Percentiles rank a stretch among this genome's conserved stretches.
Evolutionary conservation across 768 basidiomycete genomes (phyloP).

Genomic region (Crucibulum laeve): DNA sequence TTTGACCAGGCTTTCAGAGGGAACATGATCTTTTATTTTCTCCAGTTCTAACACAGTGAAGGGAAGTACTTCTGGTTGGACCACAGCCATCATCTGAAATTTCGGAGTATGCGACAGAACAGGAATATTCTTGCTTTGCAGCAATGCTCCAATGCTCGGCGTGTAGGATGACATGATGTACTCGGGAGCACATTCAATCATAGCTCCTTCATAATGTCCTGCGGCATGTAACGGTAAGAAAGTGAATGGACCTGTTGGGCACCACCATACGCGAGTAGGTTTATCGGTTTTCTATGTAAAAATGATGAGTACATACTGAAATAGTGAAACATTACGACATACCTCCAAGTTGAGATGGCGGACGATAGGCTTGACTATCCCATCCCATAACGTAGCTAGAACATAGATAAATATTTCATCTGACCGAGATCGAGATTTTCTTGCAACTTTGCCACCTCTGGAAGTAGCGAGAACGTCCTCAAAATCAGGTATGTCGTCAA

Average conservation of each 20-base stretch:
- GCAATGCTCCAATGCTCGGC: slow-evolving; percentile 9
- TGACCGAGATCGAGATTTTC: neutral
- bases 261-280: slow-evolving; percentile 13
- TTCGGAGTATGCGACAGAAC: slow-evolving; percentile 3
- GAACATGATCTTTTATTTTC: slow-evolving; percentile 9
- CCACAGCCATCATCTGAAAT: slow-evolving; percentile 15
- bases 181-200: slow-evolving; percentile 10
- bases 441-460: neutral
- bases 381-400: slow-evolving; percentile 4
- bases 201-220: slow-evolving; percentile 18
- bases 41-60: slow-evolving; percentile 4
- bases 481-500: too few relatives aligned
- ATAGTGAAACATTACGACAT: too few relatives aligned
- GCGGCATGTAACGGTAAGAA: slow-evolving; percentile 38
- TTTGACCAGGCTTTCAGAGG: slow-evolving; percentile 7
- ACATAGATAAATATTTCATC: slow-evolving; percentile 5
- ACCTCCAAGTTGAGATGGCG: slow-evolving; percentile 7
- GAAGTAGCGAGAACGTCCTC: too few relatives aligned
- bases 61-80: slow-evolving; percentile 6
- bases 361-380: slow-evolving; percentile 7
- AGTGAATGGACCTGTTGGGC: slow-evolving; percentile 22
- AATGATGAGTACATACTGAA: neutral
- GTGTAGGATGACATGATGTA: slow-evolving; percentile 21
- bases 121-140: neutral
- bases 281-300: neutral